Conservation (phyloP, 495 filamentous ascomycete genomes). For the Gamarada debralockiae region DNA sequence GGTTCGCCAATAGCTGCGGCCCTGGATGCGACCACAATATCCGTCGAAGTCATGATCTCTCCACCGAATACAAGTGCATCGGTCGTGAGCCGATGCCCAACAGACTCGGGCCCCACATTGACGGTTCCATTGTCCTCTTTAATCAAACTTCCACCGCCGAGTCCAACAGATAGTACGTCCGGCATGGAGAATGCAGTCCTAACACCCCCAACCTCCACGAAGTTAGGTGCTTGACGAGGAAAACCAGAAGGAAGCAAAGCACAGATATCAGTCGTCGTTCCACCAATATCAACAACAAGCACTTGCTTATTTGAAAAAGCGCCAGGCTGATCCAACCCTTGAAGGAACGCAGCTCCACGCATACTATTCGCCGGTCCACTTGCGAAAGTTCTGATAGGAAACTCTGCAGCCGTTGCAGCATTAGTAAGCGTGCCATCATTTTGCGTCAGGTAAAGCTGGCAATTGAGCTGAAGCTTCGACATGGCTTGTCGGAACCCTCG, state of each 20-base stretch:
- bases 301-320: not conserved
- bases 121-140: constrained; percentile 23
- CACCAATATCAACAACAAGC: constrained; percentile 3
- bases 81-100: constrained; percentile 34
- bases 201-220: constrained; percentile 43
- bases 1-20: constrained; percentile 16
- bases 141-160: constrained; percentile 50
- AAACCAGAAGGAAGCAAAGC: constrained; percentile 44
- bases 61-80: constrained; percentile 48
- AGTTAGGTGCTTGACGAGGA: constrained; percentile 46
- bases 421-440: constrained; percentile 51
- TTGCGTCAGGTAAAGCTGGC: constrained; percentile 51
- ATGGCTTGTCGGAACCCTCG: constrained; percentile 42
- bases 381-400: constrained; percentile 49
- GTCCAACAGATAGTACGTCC: constrained; percentile 46
- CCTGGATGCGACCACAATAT: constrained; percentile 33
- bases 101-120: constrained; percentile 38
- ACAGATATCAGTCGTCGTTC: constrained; percentile 3
- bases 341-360: constrained; percentile 48
- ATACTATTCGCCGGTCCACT: constrained; percentile 53
- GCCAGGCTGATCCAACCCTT: not conserved
- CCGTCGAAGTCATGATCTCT: constrained; percentile 42
- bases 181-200: constrained; percentile 49
- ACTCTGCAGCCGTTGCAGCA: constrained; percentile 37
- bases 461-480: constrained; percentile 37